Base-by-base conservation (phyloP, 2,329 filamentous ascomycete species). In the Aspergillus hiratsukae region DNA sequence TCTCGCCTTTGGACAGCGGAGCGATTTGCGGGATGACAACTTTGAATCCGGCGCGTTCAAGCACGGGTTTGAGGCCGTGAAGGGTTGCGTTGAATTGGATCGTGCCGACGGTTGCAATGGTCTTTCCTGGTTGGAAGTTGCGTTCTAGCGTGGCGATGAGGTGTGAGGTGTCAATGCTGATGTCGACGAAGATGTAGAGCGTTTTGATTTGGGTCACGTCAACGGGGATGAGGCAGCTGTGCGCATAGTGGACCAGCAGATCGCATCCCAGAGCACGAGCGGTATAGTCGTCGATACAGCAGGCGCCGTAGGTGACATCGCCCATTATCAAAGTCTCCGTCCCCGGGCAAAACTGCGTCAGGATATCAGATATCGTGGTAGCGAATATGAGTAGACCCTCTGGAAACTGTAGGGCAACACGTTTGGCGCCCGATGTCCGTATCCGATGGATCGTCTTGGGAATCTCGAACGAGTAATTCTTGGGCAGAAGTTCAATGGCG, bases 71-170 rank as follows among this genome's bases (percentile, higher is more conserved):
- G 14, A 96, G 85, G 17, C 90, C 90, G 74, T 99, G 94, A 31
- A 99, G 87, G 0, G 94, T 97, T 37, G 92, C 90, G 75, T 99
- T 99, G 81, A 99, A 99, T 73, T 99, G 94, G 64, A 99, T 99
- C 0, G 94, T 99, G 49, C 94, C 93, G 17, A 99, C 93, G 64
- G 97, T 83, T 4, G 94, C 94, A 56, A 99, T 87, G 0, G 88
- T 93, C 76, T 94, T 96, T 1, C 90, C 89, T 0, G 87, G 76
- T 1, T 86, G 81, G 71, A 97, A 96, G 71, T 97, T 99, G 59
- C 91, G 87, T 69, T 91, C 88, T 49, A 99, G 81, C 0, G 92
- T 94, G 8, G 89, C 88, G 51, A 97, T 77, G 17, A 99, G 82
- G 73, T 99, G 94, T 11, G 85, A 79, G 0, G 90, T 90, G 74